Base-by-base conservation (phyloP, 108 stramenopile species). In the Cyclostephanos invisitatus region DNA sequence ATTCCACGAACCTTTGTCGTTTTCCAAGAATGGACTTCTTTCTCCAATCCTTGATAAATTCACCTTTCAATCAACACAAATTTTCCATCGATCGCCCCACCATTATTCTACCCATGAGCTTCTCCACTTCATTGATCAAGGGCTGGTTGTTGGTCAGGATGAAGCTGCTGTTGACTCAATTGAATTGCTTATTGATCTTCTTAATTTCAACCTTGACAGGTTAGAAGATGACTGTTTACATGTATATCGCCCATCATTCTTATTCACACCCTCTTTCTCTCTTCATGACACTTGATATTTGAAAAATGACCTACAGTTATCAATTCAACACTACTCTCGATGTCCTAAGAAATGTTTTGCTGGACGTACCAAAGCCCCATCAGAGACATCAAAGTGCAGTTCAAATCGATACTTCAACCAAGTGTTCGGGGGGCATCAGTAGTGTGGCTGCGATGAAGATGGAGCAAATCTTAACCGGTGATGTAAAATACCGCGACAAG, bases 301-400 rank as follows among this genome's bases (percentile, higher is more conserved):
- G 32, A 32, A 32, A 32, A 32, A 32, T 32, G 32, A 21, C 12
- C n/a, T 20, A 47, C 18, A 42, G 40, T 37, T 83, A 83, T 55
- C 83, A 83, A 28, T 83, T 78, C 75, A 80, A 78, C 24, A 83
- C 78, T 21, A 80, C 83, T 20, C 50, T 83, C 40, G 83, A 84
- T 72, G 46, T 84, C 10, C 73, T 84, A 22, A 42, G 83, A 12
- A 81, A 77, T 48, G 76, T 81, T 36, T 64, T 84, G 18, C 50
- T 84, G 18, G 80, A 81, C 58, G 70, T 80, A 12, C 80, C 80
- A 17, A 76, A 79, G 50, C 73, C 75, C 63, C 57, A 69, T 37
- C 66, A 38, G 12, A 42, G 74, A 32, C 56, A 62, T 53, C 32
- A 66, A 63, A 78, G 42, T 58, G 60, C 75, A 7, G 74, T 48